Conservation (phyloP, 306 rosid species). For the Acacia acuminata region DNA sequence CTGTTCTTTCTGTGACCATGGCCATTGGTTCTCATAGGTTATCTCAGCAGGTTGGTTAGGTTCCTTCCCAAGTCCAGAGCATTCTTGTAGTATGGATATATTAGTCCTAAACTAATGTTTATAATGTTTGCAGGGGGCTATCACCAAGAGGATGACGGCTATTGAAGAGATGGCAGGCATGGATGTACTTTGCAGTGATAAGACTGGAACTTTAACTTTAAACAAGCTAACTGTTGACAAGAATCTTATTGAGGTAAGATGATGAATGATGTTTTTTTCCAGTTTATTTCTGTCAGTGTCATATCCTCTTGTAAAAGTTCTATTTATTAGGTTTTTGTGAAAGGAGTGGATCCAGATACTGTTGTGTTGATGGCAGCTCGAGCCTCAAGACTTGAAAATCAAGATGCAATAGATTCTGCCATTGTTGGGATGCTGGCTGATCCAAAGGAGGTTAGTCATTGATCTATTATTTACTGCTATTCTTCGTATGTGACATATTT, state of each 20-base stretch:
- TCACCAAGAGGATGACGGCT: conserved; percentile 99
- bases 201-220: conserved; percentile 91
- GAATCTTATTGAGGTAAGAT: conserved; percentile 82
- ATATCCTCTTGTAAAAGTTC: conserved; percentile 15
- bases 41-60: conserved; percentile 79
- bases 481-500: background rate
- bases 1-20: conserved; percentile 97
- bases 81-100: background rate
- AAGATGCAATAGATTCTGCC: conserved; percentile 96
- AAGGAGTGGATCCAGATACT: conserved; percentile 90
- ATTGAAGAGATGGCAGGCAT: conserved; percentile 99
- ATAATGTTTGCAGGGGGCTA: conserved; percentile 78
- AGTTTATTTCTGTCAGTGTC: conserved; percentile 14
- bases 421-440: conserved; percentile 97
- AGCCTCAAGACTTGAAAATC: conserved; percentile 94
- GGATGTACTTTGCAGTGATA: conserved; percentile 99
- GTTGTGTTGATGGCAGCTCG: conserved; percentile 97
- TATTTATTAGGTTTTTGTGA: conserved; percentile 70
- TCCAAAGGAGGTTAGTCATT: conserved; percentile 80
- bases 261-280: conserved; percentile 26
- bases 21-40: conserved; percentile 98
- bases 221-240: conserved; percentile 94
- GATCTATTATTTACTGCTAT: conserved; percentile 5
- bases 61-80: conserved; percentile 32
- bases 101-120: conserved; percentile 17